phyloP scores from a whole-genome alignment of 306 rosid species.

The Medicago lupulina region DNA sequence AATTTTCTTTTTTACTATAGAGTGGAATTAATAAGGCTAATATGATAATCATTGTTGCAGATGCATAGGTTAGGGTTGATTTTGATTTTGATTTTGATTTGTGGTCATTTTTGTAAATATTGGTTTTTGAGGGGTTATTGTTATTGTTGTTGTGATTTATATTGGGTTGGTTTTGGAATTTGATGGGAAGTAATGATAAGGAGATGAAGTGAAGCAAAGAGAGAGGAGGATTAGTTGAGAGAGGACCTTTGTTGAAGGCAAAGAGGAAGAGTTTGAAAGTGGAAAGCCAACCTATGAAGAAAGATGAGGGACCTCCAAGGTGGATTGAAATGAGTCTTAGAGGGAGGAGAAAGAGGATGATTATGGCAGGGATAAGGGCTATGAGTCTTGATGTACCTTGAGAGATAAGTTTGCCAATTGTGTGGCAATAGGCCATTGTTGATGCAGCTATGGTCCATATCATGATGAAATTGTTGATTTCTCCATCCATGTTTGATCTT shows the following conservation, averaged over 20 bases:
- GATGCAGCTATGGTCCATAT: constrained; percentile 43
- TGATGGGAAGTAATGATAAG: constrained; percentile 45
- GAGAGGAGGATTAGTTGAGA: constrained; percentile 44
- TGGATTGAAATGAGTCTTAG: constrained; percentile 38
- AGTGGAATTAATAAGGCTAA: constrained; percentile 26
- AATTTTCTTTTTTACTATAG: not conserved
- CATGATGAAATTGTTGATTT: constrained; percentile 41
- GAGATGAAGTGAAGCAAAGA: constrained; percentile 42
- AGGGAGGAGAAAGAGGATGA: constrained; percentile 46
- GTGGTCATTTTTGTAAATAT: not conserved
- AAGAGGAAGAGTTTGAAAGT: constrained; percentile 54
- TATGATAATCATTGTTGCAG: not conserved
- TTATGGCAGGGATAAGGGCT: constrained; percentile 39
- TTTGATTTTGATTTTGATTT: not conserved
- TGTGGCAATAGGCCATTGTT: constrained; percentile 44
- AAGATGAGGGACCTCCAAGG: constrained; percentile 48
- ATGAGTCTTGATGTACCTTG: constrained; percentile 30
- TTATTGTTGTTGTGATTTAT: not conserved
- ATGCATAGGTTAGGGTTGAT: not conserved
- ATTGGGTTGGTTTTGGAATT: constrained; percentile 34
- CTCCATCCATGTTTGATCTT: constrained; percentile 44
- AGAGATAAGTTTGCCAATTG: constrained; percentile 32
- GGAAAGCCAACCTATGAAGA: constrained; percentile 50
- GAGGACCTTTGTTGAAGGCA: constrained; percentile 47
- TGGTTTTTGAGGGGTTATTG: not conserved